These are phyloP conservation scores for Pugionium cornutum DNA, from an alignment of 345 rosid genomes.

Conservation along the genomic window DNA sequence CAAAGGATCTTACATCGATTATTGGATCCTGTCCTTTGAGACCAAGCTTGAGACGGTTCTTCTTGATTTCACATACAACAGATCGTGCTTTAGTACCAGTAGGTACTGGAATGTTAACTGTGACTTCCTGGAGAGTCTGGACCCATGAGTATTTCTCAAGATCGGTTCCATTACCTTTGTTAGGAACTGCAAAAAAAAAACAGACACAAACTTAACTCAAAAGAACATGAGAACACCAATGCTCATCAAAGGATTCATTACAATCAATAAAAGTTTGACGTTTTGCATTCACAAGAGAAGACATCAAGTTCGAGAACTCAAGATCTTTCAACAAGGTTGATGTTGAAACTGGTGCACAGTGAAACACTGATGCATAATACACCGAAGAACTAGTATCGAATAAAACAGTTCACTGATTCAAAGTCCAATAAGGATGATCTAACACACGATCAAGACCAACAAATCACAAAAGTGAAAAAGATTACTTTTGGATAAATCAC, in stretches of 20 bases:
- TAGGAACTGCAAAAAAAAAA: slow-evolving; percentile 60
- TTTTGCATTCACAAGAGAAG: background rate
- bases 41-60: slow-evolving; percentile 83
- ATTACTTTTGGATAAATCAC: background rate
- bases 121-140: slow-evolving; percentile 88
- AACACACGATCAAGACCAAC: slow-evolving; percentile 15
- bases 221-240: slow-evolving; percentile 5
- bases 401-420: slow-evolving; percentile 5
- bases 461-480: background rate
- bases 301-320: slow-evolving; percentile 7
- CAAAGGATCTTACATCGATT: slow-evolving; percentile 62
- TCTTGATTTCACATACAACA: slow-evolving; percentile 79
- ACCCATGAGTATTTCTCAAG: slow-evolving; percentile 91
- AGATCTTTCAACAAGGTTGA: background rate
- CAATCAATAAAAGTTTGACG: background rate
- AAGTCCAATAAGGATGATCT: background rate
- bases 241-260: background rate
- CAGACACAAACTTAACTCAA: slow-evolving; percentile 4
- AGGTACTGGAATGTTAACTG: slow-evolving; percentile 78
- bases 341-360: background rate
- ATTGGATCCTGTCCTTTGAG: slow-evolving; percentile 88
- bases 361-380: slow-evolving; percentile 1
- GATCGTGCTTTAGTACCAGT: slow-evolving; percentile 75
- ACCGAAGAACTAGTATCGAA: background rate
- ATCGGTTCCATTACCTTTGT: slow-evolving; percentile 89